Conservation (phyloP, 2,329 filamentous ascomycete genomes). For the Ophiocordyceps camponoti-saundersi region DNA sequence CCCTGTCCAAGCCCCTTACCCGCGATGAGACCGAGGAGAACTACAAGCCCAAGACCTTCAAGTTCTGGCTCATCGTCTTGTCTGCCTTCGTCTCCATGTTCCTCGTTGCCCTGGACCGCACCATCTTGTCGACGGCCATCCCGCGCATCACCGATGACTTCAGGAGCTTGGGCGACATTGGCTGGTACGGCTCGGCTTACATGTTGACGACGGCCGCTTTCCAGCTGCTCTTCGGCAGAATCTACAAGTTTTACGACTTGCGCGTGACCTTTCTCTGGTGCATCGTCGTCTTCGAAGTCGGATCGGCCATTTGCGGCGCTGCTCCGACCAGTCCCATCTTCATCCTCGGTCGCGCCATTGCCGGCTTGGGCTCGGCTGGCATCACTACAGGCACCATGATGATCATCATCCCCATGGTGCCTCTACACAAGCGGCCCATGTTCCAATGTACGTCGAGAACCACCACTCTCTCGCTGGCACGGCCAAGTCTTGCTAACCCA, state of each 20-base stretch:
- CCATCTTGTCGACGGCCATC: slow-evolving; percentile 33
- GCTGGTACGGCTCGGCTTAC: slow-evolving; percentile 35
- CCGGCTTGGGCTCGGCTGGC: slow-evolving; percentile 31
- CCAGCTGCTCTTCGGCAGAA: slow-evolving; percentile 29
- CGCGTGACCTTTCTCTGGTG: slow-evolving; percentile 25
- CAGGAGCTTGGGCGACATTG: slow-evolving; percentile 26
- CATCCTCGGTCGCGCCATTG: slow-evolving; percentile 33
- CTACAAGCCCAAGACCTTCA: slow-evolving; percentile 32
- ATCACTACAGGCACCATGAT: slow-evolving; percentile 29
- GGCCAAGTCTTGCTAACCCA: background rate
- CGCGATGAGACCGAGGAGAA: slow-evolving; percentile 17
- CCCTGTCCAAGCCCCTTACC: background rate
- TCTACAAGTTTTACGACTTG: slow-evolving; percentile 33
- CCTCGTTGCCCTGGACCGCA: slow-evolving; percentile 37
- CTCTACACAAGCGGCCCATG: slow-evolving; percentile 31
- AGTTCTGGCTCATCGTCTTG: slow-evolving; percentile 37
- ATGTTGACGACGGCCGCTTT: slow-evolving; percentile 30
- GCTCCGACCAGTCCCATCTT: slow-evolving; percentile 28
- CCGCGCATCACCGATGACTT: slow-evolving; percentile 32
- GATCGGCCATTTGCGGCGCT: slow-evolving; percentile 25
- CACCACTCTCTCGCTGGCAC: too few relatives aligned
- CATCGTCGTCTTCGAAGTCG: slow-evolving; percentile 25
- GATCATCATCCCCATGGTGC: slow-evolving; percentile 30
- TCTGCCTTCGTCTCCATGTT: slow-evolving; percentile 39
- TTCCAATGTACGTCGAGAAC: background rate